Evolutionary conservation across 2,329 filamentous ascomycete species (phyloP).

Genomic region (Neophaeococcomyces aloes): DNA sequence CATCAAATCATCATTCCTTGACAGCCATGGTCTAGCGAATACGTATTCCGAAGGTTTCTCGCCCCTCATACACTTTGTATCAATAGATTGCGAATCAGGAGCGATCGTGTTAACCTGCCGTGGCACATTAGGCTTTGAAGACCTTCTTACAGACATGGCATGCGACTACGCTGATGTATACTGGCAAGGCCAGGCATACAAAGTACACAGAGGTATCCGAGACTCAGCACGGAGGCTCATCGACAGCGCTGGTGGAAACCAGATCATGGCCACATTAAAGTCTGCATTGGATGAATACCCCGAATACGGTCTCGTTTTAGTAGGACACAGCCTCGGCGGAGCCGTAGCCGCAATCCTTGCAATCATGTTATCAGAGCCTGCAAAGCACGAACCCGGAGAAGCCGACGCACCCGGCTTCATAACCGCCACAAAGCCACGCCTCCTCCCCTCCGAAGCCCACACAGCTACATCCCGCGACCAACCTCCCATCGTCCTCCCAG

Average conservation of each 20-base stretch:
- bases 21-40: conserved; percentile 50
- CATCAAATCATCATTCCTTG: conserved; percentile 59
- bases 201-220: conserved; percentile 65
- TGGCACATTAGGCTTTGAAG: conserved; percentile 62
- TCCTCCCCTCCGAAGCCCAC: conserved; percentile 12
- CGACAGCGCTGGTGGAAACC: conserved; percentile 52
- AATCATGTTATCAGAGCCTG: conserved; percentile 54
- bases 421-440: conserved; percentile 44
- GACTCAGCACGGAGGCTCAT: conserved; percentile 58
- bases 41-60: conserved; percentile 45
- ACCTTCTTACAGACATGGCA: conserved; percentile 62
- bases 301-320: conserved; percentile 60
- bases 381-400: conserved; percentile 27
- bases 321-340: conserved; percentile 59
- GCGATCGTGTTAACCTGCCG: conserved; percentile 63
- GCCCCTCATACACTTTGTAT: conserved; percentile 63
- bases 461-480: conserved; percentile 28
- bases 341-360: conserved; percentile 60
- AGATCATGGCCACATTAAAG: conserved; percentile 55
- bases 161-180: conserved; percentile 59
- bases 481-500: conserved; percentile 44
- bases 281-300: conserved; percentile 55
- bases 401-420: conserved; percentile 47
- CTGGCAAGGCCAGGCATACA: conserved; percentile 55
- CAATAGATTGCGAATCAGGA: conserved; percentile 59